A percentile compares a stretch with the other conserved stretches of the same genome.
Conservation (phyloP, 768 basidiomycete genomes). For the Russula sp. region DNA sequence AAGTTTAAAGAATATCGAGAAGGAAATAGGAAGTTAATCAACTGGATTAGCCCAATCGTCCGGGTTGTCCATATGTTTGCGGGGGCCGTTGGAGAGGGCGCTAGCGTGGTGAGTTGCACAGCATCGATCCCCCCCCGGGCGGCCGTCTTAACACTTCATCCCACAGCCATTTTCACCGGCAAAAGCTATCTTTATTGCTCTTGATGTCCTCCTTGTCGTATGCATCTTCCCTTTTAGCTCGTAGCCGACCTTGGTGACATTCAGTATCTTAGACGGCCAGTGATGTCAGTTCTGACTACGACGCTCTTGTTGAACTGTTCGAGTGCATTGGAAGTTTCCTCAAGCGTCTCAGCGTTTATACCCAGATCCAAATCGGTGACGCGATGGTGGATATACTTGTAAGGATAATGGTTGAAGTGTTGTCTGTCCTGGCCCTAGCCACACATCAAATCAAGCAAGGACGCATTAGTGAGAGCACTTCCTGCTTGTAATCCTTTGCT, state of each 20-base stretch:
- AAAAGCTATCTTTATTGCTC: constrained; percentile 6
- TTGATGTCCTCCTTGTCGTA: constrained; percentile 6
- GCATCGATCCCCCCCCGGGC: neutral
- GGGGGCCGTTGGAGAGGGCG: neutral
- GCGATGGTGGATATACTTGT: constrained; percentile 1
- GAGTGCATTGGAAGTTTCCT: constrained; percentile 1
- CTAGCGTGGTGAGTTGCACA: neutral
- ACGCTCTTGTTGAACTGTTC: constrained; percentile 10
- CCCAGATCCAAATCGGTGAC: neutral
- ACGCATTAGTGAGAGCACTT: neutral
- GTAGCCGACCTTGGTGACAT: neutral
- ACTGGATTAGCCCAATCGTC: neutral
- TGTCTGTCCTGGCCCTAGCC: constrained; percentile 7
- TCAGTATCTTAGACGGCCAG: neutral
- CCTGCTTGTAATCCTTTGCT: neutral
- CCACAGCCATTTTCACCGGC: neutral
- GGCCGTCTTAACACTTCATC: neutral
- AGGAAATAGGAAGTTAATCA: constrained; percentile 3
- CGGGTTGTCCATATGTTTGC: neutral
- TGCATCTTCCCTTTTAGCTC: neutral
- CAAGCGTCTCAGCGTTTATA: neutral
- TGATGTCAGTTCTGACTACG: neutral
- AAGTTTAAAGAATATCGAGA: constrained; percentile 11
- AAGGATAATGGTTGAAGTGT: constrained; percentile 2
- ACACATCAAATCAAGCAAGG: constrained; percentile 6